These are phyloP conservation scores for Parsonsia alboflavescens DNA, from an alignment of 257 asterid species.

Conservation along the genomic window DNA sequence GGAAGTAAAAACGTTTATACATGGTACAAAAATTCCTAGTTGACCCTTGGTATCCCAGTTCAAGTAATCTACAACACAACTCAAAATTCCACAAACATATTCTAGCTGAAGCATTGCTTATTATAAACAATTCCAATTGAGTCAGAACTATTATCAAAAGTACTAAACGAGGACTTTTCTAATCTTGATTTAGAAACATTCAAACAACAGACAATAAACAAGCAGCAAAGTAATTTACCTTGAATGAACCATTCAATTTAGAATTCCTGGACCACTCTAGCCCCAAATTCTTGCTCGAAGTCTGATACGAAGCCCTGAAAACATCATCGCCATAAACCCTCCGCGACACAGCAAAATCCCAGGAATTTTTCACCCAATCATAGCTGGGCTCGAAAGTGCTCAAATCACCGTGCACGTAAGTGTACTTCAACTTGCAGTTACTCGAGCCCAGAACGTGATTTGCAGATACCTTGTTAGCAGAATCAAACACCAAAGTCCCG, in stretches of 20 bases:
- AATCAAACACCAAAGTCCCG: constrained; percentile 73
- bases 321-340: constrained; percentile 65
- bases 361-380: constrained; percentile 64
- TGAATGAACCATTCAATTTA: constrained; percentile 63
- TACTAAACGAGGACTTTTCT: not conserved
- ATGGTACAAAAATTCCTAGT: not conserved
- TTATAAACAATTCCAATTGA: not conserved
- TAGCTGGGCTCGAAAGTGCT: constrained; percentile 81
- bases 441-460: constrained; percentile 74
- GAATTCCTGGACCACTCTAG: constrained; percentile 84
- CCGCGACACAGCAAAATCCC: constrained; percentile 78
- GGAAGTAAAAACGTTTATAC: not conserved
- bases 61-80: not conserved
- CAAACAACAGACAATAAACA: constrained; percentile 17
- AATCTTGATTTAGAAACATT: constrained; percentile 3
- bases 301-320: constrained; percentile 76
- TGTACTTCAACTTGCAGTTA: constrained; percentile 69
- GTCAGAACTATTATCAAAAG: not conserved
- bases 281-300: constrained; percentile 69
- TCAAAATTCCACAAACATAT: not conserved
- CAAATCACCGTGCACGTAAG: constrained; percentile 63
- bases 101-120: not conserved
- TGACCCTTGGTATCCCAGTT: not conserved
- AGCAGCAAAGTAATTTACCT: constrained; percentile 43
- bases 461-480: constrained; percentile 80